phyloP scores from a whole-genome alignment of 2,329 filamentous ascomycete species.

The Apiospora hydei region DNA sequence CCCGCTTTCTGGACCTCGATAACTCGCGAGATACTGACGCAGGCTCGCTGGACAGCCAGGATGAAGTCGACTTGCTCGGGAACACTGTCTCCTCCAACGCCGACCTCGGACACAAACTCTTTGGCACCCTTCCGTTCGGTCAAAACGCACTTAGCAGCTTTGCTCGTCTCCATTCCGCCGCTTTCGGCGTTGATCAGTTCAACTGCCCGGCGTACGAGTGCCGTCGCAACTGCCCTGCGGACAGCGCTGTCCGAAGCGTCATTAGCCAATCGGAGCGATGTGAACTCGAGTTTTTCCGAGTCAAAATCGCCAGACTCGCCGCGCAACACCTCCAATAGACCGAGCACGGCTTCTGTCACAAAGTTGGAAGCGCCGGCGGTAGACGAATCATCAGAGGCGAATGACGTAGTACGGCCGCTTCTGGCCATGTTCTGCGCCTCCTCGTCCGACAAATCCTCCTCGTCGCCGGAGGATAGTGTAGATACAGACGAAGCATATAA shows the following conservation, averaged over 20 bases:
- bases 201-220: conserved; percentile 82
- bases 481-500: conserved; percentile 64
- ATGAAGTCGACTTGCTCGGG: conserved; percentile 88
- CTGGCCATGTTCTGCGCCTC: conserved; percentile 67
- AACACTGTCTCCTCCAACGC: conserved; percentile 68
- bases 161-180: conserved; percentile 63
- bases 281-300: conserved; percentile 84
- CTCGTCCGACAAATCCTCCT: conserved; percentile 70
- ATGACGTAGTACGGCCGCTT: conserved; percentile 68
- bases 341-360: conserved; percentile 85
- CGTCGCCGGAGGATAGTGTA: conserved; percentile 69
- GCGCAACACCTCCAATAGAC: conserved; percentile 85
- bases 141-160: conserved; percentile 70
- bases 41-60: conserved; percentile 80
- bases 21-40: conserved; percentile 69
- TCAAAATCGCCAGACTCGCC: conserved; percentile 82
- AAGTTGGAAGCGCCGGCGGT: conserved; percentile 68
- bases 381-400: conserved; percentile 75
- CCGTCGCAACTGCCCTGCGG: conserved; percentile 82
- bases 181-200: conserved; percentile 66
- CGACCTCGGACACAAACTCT: conserved; percentile 66
- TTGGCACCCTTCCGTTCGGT: conserved; percentile 59
- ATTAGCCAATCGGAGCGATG: conserved; percentile 87
- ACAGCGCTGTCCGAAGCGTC: conserved; percentile 91
- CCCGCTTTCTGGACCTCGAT: conserved; percentile 57